Evolutionary conservation across 2,329 filamentous ascomycete genomes (phyloP).

Genomic region (Monosporascus sp.): DNA sequence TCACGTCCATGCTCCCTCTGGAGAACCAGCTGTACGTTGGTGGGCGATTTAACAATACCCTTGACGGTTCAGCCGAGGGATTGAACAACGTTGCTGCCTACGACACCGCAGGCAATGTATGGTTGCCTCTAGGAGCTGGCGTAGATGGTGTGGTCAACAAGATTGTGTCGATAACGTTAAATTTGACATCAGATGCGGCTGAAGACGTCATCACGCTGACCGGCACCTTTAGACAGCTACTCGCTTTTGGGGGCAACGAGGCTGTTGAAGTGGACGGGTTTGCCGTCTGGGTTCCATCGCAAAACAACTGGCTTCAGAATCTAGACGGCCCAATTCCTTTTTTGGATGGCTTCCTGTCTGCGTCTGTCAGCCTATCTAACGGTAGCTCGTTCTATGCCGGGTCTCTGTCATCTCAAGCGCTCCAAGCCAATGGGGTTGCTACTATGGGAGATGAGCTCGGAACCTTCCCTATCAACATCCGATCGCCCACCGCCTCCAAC

Average conservation of each 20-base stretch:
- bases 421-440: slow-evolving; percentile 68
- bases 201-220: slow-evolving; percentile 76
- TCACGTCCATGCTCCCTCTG: slow-evolving; percentile 66
- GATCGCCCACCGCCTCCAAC: slow-evolving; percentile 26
- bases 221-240: slow-evolving; percentile 71
- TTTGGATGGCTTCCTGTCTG: slow-evolving; percentile 68
- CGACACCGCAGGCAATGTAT: slow-evolving; percentile 61
- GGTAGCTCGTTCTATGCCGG: slow-evolving; percentile 72
- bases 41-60: slow-evolving; percentile 76
- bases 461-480: slow-evolving; percentile 53
- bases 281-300: slow-evolving; percentile 86
- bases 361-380: slow-evolving; percentile 57
- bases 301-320: slow-evolving; percentile 82
- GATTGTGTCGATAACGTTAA: slow-evolving; percentile 74
- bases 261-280: slow-evolving; percentile 66
- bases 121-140: slow-evolving; percentile 77
- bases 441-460: slow-evolving; percentile 55
- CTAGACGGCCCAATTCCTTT: slow-evolving; percentile 59
- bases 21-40: slow-evolving; percentile 70
- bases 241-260: slow-evolving; percentile 59
- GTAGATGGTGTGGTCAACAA: slow-evolving; percentile 73
- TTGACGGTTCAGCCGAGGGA: slow-evolving; percentile 53
- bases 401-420: slow-evolving; percentile 70
- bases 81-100: slow-evolving; percentile 75
- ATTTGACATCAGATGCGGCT: slow-evolving; percentile 61